Conservation (phyloP, 2,329 filamentous ascomycete species). For the Cryphonectria carpinicola region DNA sequence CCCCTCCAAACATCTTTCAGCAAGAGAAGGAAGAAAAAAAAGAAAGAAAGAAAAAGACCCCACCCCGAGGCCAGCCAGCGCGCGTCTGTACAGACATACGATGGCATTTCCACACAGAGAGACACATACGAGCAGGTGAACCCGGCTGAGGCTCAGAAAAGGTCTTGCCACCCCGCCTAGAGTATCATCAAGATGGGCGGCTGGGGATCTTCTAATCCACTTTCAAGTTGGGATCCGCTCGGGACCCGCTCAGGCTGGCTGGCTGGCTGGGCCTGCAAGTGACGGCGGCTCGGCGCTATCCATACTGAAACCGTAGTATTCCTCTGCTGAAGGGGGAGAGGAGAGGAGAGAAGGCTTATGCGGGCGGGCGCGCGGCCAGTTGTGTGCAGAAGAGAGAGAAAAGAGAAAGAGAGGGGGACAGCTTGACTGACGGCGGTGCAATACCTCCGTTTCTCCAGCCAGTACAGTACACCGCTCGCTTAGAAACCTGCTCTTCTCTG, state of each 20-base stretch:
- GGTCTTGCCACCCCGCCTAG: slow-evolving; percentile 5
- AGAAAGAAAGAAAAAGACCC: not conserved
- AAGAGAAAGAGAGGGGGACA: not conserved
- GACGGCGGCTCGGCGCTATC: slow-evolving; percentile 12
- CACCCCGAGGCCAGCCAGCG: not conserved
- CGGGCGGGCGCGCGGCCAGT: not conserved
- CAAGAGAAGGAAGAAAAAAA: too few species aligned
- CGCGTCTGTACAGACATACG: not conserved
- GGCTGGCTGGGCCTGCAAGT: not conserved
- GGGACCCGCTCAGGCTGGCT: too few species aligned
- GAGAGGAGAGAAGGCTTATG: not conserved
- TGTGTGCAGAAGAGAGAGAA: not conserved
- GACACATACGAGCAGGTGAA: not conserved
- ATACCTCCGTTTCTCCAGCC: not conserved
- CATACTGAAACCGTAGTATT: not conserved
- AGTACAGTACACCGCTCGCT: not conserved
- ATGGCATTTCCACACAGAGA: not conserved
- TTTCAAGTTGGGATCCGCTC: not conserved
- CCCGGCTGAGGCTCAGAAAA: not conserved
- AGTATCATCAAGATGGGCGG: not conserved
- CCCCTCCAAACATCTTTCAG: not conserved
- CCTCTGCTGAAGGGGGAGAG: not conserved
- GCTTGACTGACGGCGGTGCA: not conserved
- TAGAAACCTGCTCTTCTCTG: too few species aligned
- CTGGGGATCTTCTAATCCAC: slow-evolving; percentile 1